Evolutionary conservation across 2,329 filamentous ascomycete species (phyloP).

Genomic region (Aspergillus ibericus): DNA sequence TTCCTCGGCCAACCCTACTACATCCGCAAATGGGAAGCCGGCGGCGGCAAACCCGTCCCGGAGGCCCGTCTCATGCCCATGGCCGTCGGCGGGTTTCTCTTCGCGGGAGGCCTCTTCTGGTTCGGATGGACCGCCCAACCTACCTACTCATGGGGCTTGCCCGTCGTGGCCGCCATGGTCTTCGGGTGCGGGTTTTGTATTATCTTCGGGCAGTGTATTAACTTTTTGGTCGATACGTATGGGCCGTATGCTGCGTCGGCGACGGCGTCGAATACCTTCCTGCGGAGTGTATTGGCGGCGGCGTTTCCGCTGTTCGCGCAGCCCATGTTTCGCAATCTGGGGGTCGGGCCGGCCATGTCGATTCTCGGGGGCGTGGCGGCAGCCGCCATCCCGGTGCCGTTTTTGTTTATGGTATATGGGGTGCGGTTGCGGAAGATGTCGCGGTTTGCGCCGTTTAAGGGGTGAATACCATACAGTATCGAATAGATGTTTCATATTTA

Average conservation of each 20-base stretch:
- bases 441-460: not conserved
- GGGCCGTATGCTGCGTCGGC: conserved; percentile 40
- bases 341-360: conserved; percentile 61
- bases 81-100: conserved; percentile 46
- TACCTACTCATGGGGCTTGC: conserved; percentile 60
- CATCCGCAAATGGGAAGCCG: conserved; percentile 18
- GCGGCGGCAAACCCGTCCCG: conserved; percentile 14
- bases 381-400: conserved; percentile 45
- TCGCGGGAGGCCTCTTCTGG: conserved; percentile 44
- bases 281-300: conserved; percentile 44
- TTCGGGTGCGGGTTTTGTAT: conserved; percentile 72
- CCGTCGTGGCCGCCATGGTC: conserved; percentile 55
- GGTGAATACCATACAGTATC: not conserved
- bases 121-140: conserved; percentile 55
- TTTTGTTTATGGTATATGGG: conserved; percentile 37
- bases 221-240: conserved; percentile 70
- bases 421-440: not conserved
- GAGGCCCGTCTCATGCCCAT: conserved; percentile 45
- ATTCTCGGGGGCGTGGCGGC: conserved; percentile 56
- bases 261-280: conserved; percentile 47
- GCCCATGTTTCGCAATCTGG: conserved; percentile 61
- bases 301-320: conserved; percentile 47
- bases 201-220: conserved; percentile 73
- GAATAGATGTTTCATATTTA: not conserved
- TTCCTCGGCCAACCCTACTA: conserved; percentile 47